A percentile compares a stretch with the other conserved stretches of the same genome.
Conservation (phyloP, 148 eudicot genomes). For the Dysphania ambrosioides region DNA sequence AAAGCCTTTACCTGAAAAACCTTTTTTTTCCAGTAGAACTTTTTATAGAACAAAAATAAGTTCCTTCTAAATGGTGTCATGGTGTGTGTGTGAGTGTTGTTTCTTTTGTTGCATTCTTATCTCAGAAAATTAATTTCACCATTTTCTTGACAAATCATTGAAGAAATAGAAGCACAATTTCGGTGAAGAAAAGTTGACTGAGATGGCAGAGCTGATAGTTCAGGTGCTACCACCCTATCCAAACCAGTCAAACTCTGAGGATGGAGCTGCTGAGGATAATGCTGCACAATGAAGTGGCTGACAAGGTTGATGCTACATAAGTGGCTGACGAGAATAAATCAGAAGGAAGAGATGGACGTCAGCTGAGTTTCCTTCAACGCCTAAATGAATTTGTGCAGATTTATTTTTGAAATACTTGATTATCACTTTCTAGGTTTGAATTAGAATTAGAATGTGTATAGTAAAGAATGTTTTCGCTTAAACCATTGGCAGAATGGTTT, state of each 20-base stretch:
- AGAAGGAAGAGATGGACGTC: slow-evolving; percentile 14
- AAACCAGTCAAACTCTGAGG: slow-evolving; percentile 22
- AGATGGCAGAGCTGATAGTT: slow-evolving; percentile 41
- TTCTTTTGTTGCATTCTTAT: not conserved
- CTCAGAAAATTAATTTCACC: not conserved
- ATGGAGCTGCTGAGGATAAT: slow-evolving; percentile 18
- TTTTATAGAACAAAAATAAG: too few relatives aligned
- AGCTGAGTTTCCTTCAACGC: slow-evolving; percentile 3
- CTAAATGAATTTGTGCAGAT: not conserved
- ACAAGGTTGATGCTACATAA: slow-evolving; percentile 9
- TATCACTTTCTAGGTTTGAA: not conserved
- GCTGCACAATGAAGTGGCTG: slow-evolving; percentile 19
- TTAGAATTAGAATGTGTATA: not conserved
- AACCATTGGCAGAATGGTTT: too few relatives aligned
- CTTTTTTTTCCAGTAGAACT: too few relatives aligned
- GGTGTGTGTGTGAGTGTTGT: not conserved
- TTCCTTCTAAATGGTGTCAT: too few relatives aligned
- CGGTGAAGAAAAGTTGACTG: slow-evolving; percentile 29
- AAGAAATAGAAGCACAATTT: slow-evolving; percentile 42
- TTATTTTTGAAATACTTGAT: not conserved
- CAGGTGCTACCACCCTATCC: slow-evolving; percentile 55
- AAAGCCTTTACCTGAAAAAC: not conserved
- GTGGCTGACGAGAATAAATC: slow-evolving; percentile 7
- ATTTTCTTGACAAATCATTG: slow-evolving; percentile 40
- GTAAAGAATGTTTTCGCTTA: not conserved